A percentile compares a stretch with the other conserved stretches of the same genome.
These are phyloP conservation scores for Volutella citrinella DNA, from an alignment of 2,329 filamentous ascomycete genomes.

Conservation along the genomic window DNA sequence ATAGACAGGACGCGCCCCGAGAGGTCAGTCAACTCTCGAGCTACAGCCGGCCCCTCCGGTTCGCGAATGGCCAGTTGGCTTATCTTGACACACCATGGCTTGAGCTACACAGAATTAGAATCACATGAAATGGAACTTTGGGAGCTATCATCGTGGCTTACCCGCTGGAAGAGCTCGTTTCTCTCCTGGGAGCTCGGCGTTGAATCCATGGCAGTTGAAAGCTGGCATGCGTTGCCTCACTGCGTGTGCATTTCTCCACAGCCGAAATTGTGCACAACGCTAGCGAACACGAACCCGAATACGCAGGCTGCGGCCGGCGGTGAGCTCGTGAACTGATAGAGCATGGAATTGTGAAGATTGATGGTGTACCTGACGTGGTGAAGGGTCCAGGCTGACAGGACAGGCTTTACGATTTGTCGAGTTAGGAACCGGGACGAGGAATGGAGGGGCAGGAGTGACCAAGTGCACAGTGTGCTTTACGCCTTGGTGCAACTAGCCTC, in stretches of 20 bases:
- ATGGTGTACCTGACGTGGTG: background rate
- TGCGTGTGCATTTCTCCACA: constrained; percentile 22
- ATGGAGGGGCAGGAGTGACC: too few relatives aligned
- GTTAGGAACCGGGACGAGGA: too few relatives aligned
- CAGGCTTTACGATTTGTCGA: too few relatives aligned
- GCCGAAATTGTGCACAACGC: background rate
- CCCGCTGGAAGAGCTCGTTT: constrained; percentile 31
- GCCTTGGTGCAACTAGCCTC: too few relatives aligned
- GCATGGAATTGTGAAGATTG: background rate
- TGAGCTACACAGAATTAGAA: constrained; percentile 58
- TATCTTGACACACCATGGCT: constrained; percentile 59
- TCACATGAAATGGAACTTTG: too few relatives aligned
- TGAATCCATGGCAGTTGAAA: constrained; percentile 24
- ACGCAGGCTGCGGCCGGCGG: background rate
- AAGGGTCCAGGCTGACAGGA: too few relatives aligned
- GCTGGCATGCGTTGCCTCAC: constrained; percentile 14
- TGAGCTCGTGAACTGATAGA: background rate
- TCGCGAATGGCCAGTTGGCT: constrained; percentile 55
- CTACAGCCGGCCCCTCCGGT: constrained; percentile 37
- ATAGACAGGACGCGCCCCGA: constrained; percentile 43
- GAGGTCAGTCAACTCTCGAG: constrained; percentile 44
- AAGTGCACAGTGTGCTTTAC: too few relatives aligned
- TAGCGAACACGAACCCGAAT: constrained; percentile 15
- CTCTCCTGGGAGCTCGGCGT: constrained; percentile 19
- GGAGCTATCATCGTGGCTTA: too few relatives aligned